Conservation (phyloP, 1,284 basidiomycete genomes). For the Trametes sp. region DNA sequence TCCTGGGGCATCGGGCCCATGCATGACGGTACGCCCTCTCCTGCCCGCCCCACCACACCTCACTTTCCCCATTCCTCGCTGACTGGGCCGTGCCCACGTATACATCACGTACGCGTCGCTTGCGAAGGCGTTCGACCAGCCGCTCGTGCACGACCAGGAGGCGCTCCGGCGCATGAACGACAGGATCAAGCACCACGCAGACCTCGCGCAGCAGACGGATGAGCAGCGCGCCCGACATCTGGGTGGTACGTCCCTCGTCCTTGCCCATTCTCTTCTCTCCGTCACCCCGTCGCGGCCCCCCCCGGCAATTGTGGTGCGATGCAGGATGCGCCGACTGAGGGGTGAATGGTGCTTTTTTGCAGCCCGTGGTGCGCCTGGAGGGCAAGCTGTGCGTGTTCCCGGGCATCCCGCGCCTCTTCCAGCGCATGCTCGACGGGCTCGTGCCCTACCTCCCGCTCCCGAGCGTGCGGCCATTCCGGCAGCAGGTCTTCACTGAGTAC, state of each 20-base stretch:
- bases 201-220: slow-evolving; percentile 66
- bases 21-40: slow-evolving; percentile 73
- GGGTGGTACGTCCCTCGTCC: slow-evolving; percentile 81
- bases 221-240: slow-evolving; percentile 80
- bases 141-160: slow-evolving; percentile 81
- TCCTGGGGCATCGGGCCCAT: slow-evolving; percentile 89
- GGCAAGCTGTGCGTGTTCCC: slow-evolving; percentile 91
- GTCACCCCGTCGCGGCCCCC: too few species aligned
- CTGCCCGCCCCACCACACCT: too few species aligned
- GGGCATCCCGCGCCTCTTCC: slow-evolving; percentile 89
- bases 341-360: too few species aligned
- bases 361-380: slow-evolving; percentile 85
- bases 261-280: too few species aligned
- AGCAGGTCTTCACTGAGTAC: slow-evolving; percentile 82
- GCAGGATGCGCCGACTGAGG: too few species aligned
- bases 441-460: slow-evolving; percentile 79
- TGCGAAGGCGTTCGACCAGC: slow-evolving; percentile 84
- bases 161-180: slow-evolving; percentile 82
- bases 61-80: too few species aligned
- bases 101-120: slow-evolving; percentile 92
- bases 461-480: slow-evolving; percentile 72
- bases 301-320: too few species aligned
- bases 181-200: slow-evolving; percentile 62
- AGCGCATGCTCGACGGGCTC: slow-evolving; percentile 78
- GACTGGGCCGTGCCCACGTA: slow-evolving; percentile 36